Base-by-base conservation (phyloP, 2,329 filamentous ascomycete genomes). In the Aspergillus sp. region DNA sequence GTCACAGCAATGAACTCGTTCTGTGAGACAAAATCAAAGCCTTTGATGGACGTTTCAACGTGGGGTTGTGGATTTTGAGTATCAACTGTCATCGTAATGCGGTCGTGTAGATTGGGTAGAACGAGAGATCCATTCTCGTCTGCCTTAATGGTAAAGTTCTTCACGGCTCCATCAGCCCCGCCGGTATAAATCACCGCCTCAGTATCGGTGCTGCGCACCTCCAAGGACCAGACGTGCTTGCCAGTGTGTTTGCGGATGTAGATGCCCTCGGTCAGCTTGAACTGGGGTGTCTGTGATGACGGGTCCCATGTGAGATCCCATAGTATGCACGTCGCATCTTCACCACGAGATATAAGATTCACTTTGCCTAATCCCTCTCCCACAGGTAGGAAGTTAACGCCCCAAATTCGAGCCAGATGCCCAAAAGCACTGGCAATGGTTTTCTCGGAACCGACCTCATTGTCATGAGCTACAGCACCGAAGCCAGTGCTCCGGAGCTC, bases 361-460 rank as follows among this genome's bases (percentile, higher is more conserved):
- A 88, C 57, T 38, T 60, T 64, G 5, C 58, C 54, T 8, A 61
- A 44, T 27, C 72, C 65, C 8, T 67, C 64, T 19, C 62, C 64
- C 1, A 65, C 59, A 25, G 69, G 73, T 1, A 87, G 77, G 65
- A 97, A 95, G 57, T 84, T 83, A 8, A 96, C 86, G 49, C 87
- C 85, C 95, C 95, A 99, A 65, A 99, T 96, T 60, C 95, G 86
- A 7, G 94, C 96, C 3, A 84, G 78, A 75, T 99, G 95, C 0
- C 90, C 94, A 89, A 95, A 96, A 2, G 84, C 88, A 48, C 88
- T 86, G 0, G 90, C 90, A 13, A 96, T 69, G 64, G 77, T 84
- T 32, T 82, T 83, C 50, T 78, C 74, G 3, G 70, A 69, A 5
- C 75, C 75, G 17, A 76, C 65, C 13, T 72, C 71, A 38, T 68